Conservation (phyloP, 257 asterid species). For the Primulina eburnea region DNA sequence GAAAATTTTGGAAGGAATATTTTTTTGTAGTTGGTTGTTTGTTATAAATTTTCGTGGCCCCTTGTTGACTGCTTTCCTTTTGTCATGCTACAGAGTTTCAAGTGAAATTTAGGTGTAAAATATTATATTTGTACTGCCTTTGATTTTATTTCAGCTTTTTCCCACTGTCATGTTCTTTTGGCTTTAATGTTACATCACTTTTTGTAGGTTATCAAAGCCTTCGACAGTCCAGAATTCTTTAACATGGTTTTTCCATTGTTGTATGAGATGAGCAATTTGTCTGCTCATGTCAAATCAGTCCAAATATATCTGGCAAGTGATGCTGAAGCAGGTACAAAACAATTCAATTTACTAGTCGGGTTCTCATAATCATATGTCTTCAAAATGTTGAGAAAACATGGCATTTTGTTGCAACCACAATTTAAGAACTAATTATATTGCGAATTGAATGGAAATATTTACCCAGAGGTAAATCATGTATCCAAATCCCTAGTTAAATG, state of each 20-base stretch:
- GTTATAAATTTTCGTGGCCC: neutral
- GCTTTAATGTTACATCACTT: slow-evolving; percentile 25
- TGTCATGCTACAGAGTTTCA: slow-evolving; percentile 3
- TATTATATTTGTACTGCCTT: neutral
- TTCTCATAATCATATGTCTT: slow-evolving; percentile 17
- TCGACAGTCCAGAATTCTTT: slow-evolving; percentile 69
- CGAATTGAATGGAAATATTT: too few relatives aligned
- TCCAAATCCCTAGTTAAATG: too few relatives aligned
- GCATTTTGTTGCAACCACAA: neutral
- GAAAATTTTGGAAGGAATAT: neutral
- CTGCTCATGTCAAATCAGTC: slow-evolving; percentile 34
- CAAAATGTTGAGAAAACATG: neutral
- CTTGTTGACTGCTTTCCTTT: neutral
- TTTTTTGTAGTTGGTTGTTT: neutral
- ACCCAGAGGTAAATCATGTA: too few relatives aligned
- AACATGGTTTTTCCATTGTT: slow-evolving; percentile 61
- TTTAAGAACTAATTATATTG: too few relatives aligned
- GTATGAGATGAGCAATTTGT: slow-evolving; percentile 62
- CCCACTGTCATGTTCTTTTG: slow-evolving; percentile 18
- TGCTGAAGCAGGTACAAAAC: slow-evolving; percentile 53
- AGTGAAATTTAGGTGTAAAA: neutral
- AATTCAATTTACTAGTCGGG: slow-evolving; percentile 19
- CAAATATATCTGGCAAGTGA: slow-evolving; percentile 41
- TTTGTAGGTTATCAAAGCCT: slow-evolving; percentile 71
- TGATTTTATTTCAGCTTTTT: slow-evolving; percentile 10